A percentile compares a stretch with the other conserved stretches of the same genome.
Evolutionary conservation across 2,329 filamentous ascomycete genomes (phyloP).

Genomic region (Alternaria atra): DNA sequence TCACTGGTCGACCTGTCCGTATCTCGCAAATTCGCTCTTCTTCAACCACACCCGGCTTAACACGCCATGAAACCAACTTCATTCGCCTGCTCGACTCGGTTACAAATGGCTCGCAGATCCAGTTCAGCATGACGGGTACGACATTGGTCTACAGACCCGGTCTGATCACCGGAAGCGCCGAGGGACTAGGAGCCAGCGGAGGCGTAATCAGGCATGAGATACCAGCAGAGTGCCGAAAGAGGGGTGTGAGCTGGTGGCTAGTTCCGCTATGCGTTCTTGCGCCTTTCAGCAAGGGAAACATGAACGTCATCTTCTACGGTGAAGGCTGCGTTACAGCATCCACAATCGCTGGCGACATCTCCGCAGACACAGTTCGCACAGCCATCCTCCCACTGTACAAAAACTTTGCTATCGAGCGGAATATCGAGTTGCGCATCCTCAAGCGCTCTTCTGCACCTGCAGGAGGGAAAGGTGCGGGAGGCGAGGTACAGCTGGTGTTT

Average conservation of each 20-base stretch:
- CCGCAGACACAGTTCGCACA: constrained; percentile 91
- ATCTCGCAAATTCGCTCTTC: constrained; percentile 93
- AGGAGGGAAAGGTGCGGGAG: constrained; percentile 80
- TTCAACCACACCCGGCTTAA: constrained; percentile 87
- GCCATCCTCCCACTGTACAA: constrained; percentile 90
- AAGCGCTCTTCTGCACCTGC: constrained; percentile 75
- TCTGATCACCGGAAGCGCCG: constrained; percentile 84
- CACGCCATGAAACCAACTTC: constrained; percentile 93
- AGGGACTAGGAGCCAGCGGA: constrained; percentile 74
- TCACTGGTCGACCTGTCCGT: constrained; percentile 87
- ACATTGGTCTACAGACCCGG: constrained; percentile 92
- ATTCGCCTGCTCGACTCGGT: constrained; percentile 91
- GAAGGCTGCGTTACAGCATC: constrained; percentile 91
- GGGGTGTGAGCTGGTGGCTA: constrained; percentile 91
- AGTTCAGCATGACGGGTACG: constrained; percentile 96
- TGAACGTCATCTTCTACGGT: constrained; percentile 90
- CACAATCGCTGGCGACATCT: constrained; percentile 85
- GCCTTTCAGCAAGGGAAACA: constrained; percentile 88
- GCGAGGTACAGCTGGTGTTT: constrained; percentile 92
- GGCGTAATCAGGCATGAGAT: constrained; percentile 85
- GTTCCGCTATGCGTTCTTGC: constrained; percentile 88
- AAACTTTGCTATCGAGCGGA: constrained; percentile 86
- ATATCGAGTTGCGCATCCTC: constrained; percentile 85
- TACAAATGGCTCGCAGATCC: constrained; percentile 93
- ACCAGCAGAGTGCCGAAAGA: constrained; percentile 75